Evolutionary conservation across 2,329 filamentous ascomycete genomes (phyloP).

Genomic region (Zelopaecilomyces penicillatus): DNA sequence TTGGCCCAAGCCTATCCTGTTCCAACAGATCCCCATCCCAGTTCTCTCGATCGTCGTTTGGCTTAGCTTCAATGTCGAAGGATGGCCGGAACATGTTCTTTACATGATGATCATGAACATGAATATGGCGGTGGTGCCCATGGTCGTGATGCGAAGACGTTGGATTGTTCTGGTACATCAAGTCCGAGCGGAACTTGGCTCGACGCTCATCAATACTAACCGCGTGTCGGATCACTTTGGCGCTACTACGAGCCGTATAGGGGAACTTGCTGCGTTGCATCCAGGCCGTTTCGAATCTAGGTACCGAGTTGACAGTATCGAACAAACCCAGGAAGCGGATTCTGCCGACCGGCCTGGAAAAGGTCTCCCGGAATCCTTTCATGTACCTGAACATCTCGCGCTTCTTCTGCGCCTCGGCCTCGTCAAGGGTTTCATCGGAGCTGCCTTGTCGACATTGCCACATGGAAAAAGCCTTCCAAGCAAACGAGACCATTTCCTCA

Average conservation of each 20-base stretch:
- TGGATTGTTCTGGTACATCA: constrained; percentile 46
- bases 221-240: constrained; percentile 57
- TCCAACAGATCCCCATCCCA: not conserved
- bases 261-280: constrained; percentile 75
- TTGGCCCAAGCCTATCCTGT: not conserved
- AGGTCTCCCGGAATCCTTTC: constrained; percentile 73
- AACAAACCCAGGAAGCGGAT: constrained; percentile 74
- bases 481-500: constrained; percentile 76
- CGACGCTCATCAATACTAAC: constrained; percentile 64
- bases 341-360: constrained; percentile 63
- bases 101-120: constrained; percentile 6
- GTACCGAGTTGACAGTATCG: constrained; percentile 74
- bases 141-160: constrained; percentile 14
- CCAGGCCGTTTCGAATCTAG: constrained; percentile 65
- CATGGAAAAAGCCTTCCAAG: constrained; percentile 72
- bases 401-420: constrained; percentile 20
- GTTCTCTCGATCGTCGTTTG: not conserved
- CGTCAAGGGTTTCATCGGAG: constrained; percentile 33
- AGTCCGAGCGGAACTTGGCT: constrained; percentile 63
- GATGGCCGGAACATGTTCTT: constrained; percentile 1
- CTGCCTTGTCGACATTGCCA: constrained; percentile 56
- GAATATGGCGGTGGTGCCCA: constrained; percentile 12
- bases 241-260: constrained; percentile 51
- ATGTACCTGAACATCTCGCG: constrained; percentile 64
- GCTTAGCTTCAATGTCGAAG: not conserved